Percentiles rank a stretch among this genome's conserved stretches.
These are phyloP conservation scores for Xylaria multiplex DNA, from an alignment of 2,329 filamentous ascomycete genomes.

Conservation along the genomic window DNA sequence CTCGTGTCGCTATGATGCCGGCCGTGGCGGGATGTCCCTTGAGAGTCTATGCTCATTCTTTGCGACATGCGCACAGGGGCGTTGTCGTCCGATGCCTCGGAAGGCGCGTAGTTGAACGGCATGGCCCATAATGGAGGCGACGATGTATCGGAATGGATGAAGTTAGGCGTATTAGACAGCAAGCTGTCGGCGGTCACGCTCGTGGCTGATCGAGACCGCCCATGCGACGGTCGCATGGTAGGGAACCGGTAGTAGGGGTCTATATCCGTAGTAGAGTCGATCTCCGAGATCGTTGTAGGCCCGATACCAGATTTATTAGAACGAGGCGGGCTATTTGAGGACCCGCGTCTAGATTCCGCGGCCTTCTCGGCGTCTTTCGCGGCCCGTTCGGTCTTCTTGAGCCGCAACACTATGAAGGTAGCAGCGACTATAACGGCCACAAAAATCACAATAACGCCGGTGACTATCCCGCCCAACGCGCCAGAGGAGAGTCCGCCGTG, in stretches of 20 bases:
- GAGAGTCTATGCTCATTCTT: conserved; percentile 46
- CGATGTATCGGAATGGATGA: conserved; percentile 37
- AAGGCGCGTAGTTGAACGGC: conserved; percentile 35
- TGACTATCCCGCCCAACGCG: conserved; percentile 64
- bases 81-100: conserved; percentile 42
- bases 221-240: conserved; percentile 42
- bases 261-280: conserved; percentile 55
- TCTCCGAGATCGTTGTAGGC: conserved; percentile 55
- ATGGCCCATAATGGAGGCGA: conserved; percentile 41
- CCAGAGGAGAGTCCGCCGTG: conserved; percentile 51
- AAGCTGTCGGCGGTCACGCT: conserved; percentile 34
- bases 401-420: conserved; percentile 60
- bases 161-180: conserved; percentile 39
- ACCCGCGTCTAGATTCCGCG: conserved; percentile 50
- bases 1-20: conserved; percentile 58
- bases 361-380: conserved; percentile 51
- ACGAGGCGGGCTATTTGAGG: conserved; percentile 47
- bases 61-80: conserved; percentile 41
- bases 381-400: conserved; percentile 58
- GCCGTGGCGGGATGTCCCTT: conserved; percentile 45
- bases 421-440: conserved; percentile 58
- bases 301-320: conserved; percentile 52
- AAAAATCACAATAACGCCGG: conserved; percentile 60
- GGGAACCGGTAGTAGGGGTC: conserved; percentile 52
- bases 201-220: conserved; percentile 40